These are phyloP conservation scores for Tetrapisispora nanseiensis DNA, from an alignment of 805 yeast species.

Conservation along the genomic window DNA sequence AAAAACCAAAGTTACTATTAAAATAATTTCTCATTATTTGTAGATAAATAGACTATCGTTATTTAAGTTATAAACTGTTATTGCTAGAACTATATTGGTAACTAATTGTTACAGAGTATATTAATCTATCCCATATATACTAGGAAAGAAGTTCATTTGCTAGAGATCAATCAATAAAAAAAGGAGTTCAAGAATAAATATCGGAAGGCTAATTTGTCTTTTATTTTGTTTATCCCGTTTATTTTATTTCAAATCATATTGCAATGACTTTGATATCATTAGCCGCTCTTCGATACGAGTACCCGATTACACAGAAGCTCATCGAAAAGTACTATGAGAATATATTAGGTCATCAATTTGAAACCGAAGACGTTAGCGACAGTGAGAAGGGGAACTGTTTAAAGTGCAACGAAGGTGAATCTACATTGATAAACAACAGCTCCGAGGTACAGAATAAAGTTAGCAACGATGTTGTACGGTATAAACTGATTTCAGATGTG, in stretches of 20 bases:
- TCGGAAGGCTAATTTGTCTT: no score
- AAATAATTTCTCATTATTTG: no score
- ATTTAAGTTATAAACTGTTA: no score
- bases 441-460: no score
- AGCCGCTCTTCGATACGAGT: conserved; percentile 1
- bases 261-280: neutral
- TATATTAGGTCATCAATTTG: conserved; percentile 2
- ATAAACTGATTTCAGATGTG: neutral
- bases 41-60: no score
- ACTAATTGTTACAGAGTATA: no score
- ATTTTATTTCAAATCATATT: no score
- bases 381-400: conserved; percentile 4
- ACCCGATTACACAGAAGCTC: conserved; percentile 19
- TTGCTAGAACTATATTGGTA: no score
- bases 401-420: neutral
- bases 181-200: no score
- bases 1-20: no score
- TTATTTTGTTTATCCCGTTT: neutral
- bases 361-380: conserved; percentile 3
- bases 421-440: neutral
- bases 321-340: conserved; percentile 15
- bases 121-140: neutral
- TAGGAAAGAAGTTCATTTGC: no score
- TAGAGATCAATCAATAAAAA: no score
- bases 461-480: neutral